Evolutionary conservation across 768 basidiomycete genomes (phyloP).

Genomic region (Leccinum pellstonianum): DNA sequence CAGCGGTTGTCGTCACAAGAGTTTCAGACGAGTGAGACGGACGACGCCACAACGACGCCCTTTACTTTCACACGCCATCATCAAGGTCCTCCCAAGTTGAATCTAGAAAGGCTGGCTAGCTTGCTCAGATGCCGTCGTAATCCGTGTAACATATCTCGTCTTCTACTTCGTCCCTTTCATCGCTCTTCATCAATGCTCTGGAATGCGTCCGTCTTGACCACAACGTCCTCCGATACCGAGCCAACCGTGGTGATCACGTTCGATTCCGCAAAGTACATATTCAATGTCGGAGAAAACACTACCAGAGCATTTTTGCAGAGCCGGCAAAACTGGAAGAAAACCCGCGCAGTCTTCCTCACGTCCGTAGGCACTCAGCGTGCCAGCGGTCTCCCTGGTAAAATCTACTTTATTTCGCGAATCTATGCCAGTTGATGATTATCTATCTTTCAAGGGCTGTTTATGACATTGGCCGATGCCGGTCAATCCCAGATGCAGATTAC

Average conservation of each 20-base stretch:
- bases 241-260: conserved; percentile 75
- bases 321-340: conserved; percentile 60
- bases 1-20: neutral
- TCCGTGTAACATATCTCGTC: conserved; percentile 19
- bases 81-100: neutral
- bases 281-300: conserved; percentile 84
- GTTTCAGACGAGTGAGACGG: neutral
- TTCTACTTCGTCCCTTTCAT: conserved; percentile 17
- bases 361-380: conserved; percentile 58
- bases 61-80: neutral
- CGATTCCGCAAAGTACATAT: conserved; percentile 78
- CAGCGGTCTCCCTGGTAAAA: conserved; percentile 72
- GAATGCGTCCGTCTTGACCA: conserved; percentile 59
- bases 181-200: conserved; percentile 47
- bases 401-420: neutral
- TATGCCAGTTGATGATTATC: neutral
- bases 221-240: conserved; percentile 73
- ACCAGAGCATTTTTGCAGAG: conserved; percentile 73
- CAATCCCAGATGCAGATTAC: conserved; percentile 55
- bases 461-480: conserved; percentile 76
- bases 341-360: conserved; percentile 72
- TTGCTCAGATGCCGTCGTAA: conserved; percentile 25
- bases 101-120: conserved; percentile 22
- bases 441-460: conserved; percentile 56
- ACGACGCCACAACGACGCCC: too few species aligned